A percentile compares a stretch with the other conserved stretches of the same genome.
phyloP scores from a whole-genome alignment of 1,284 basidiomycete genomes.

The Pseudozyma pruni region DNA sequence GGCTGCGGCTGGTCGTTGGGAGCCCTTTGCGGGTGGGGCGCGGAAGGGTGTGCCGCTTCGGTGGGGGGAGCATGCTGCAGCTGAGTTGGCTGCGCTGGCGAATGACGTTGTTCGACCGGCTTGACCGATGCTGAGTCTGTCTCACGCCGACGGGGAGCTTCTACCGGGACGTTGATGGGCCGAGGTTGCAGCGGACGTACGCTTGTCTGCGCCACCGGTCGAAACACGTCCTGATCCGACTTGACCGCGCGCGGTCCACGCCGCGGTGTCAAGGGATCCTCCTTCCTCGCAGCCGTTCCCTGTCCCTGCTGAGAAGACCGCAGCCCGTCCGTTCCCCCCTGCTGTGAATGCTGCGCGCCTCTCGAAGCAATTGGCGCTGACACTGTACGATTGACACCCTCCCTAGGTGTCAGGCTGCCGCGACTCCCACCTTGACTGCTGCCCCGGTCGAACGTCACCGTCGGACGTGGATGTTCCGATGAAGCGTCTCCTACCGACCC shows the following conservation, averaged over 20 bases:
- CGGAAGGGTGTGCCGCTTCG: neutral
- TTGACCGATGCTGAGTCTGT: neutral
- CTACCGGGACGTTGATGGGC: constrained; percentile 8
- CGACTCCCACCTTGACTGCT: neutral
- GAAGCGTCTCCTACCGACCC: neutral
- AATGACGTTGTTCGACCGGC: constrained; percentile 1
- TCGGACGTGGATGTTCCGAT: neutral
- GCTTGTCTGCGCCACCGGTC: neutral
- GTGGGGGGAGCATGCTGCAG: neutral
- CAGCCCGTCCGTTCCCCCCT: neutral
- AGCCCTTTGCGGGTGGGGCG: no score
- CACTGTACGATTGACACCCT: constrained; percentile 27
- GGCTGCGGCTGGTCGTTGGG: no score
- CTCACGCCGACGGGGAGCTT: neutral
- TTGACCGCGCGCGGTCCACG: constrained; percentile 29
- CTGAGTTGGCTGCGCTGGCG: neutral
- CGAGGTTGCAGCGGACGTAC: constrained; percentile 13
- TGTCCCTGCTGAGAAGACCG: constrained; percentile 9
- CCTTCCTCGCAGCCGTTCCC: neutral
- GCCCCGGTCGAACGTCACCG: constrained; percentile 11
- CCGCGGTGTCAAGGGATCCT: constrained; percentile 5
- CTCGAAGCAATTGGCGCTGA: constrained; percentile 30
- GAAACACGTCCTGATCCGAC: constrained; percentile 41
- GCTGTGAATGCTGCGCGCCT: constrained; percentile 1
- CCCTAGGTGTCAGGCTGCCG: constrained; percentile 30